These are phyloP conservation scores for Suhomyces vadensis DNA, from an alignment of 805 yeast species.

Conservation along the genomic window DNA sequence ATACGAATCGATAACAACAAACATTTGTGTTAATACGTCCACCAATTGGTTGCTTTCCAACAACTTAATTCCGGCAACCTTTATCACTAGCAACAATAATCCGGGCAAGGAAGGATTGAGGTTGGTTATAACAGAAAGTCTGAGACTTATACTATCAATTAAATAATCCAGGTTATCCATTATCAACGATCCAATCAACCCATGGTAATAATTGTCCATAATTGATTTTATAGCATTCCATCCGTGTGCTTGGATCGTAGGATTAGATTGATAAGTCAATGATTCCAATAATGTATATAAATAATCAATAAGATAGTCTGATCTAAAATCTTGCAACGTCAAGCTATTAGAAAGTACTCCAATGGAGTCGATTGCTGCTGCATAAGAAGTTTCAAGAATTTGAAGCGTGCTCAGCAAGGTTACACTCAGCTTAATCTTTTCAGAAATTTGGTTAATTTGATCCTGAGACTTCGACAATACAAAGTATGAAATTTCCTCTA, in stretches of 20 bases:
- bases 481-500: slow-evolving; percentile 31
- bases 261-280: slow-evolving; percentile 54
- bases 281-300: slow-evolving; percentile 73
- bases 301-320: slow-evolving; percentile 64
- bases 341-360: slow-evolving; percentile 27
- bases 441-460: slow-evolving; percentile 37
- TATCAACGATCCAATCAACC: slow-evolving; percentile 58
- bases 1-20: slow-evolving; percentile 75
- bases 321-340: slow-evolving; percentile 32
- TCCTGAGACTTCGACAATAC: slow-evolving; percentile 41
- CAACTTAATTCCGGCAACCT: slow-evolving; percentile 66
- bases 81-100: slow-evolving; percentile 66
- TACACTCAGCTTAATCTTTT: slow-evolving; percentile 9
- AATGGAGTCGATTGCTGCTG: slow-evolving; percentile 49
- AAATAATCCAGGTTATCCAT: slow-evolving; percentile 75
- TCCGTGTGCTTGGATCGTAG: slow-evolving; percentile 56
- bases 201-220: slow-evolving; percentile 47
- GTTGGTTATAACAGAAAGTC: slow-evolving; percentile 61
- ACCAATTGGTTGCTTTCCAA: slow-evolving; percentile 56
- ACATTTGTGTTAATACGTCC: slow-evolving; percentile 74
- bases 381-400: slow-evolving; percentile 28
- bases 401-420: slow-evolving; percentile 1
- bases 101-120: slow-evolving; percentile 74
- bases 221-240: slow-evolving; percentile 50
- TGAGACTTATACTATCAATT: slow-evolving; percentile 72